Conservation (phyloP, 371 early-diverging fungal genomes). For the Syncephalastrum sp. region DNA sequence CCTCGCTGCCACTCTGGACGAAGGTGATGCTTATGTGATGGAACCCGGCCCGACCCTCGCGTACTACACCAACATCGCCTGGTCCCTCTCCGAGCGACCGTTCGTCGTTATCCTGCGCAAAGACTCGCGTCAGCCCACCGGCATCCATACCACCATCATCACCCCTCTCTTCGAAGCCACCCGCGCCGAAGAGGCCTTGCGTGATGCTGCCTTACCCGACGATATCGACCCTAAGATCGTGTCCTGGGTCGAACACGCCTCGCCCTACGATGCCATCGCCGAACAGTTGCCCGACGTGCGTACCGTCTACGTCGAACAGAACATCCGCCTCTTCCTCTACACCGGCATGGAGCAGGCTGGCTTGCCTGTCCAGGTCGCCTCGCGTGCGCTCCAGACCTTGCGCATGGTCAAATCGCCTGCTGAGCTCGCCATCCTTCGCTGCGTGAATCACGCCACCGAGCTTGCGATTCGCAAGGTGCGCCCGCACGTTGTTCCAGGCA, state of each 20-base stretch:
- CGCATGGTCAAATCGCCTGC: constrained; percentile 52
- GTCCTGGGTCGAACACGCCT: constrained; percentile 51
- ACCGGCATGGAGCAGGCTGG: constrained; percentile 30
- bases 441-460: constrained; percentile 53
- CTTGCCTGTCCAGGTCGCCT: constrained; percentile 35
- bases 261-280: constrained; percentile 44
- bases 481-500: constrained; percentile 38
- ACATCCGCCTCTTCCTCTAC: constrained; percentile 49
- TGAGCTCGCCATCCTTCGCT: constrained; percentile 54
- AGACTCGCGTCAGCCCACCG: constrained; percentile 20
- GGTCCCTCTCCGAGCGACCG: constrained; percentile 54
- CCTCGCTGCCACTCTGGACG: constrained; percentile 33
- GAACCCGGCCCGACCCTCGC: constrained; percentile 55
- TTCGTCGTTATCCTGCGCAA: constrained; percentile 46
- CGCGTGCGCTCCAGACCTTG: constrained; percentile 37
- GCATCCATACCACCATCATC: constrained; percentile 43
- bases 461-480: constrained; percentile 49
- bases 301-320: constrained; percentile 44
- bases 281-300: constrained; percentile 21
- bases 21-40: constrained; percentile 44
- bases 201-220: constrained; percentile 28
- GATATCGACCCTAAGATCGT: constrained; percentile 20
- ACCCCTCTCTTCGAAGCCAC: constrained; percentile 59
- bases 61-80: constrained; percentile 53
- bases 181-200: constrained; percentile 34